Percentiles rank a stretch among this genome's conserved stretches.
phyloP scores from a whole-genome alignment of 768 basidiomycete genomes.

The Phaeotremella skinneri region DNA sequence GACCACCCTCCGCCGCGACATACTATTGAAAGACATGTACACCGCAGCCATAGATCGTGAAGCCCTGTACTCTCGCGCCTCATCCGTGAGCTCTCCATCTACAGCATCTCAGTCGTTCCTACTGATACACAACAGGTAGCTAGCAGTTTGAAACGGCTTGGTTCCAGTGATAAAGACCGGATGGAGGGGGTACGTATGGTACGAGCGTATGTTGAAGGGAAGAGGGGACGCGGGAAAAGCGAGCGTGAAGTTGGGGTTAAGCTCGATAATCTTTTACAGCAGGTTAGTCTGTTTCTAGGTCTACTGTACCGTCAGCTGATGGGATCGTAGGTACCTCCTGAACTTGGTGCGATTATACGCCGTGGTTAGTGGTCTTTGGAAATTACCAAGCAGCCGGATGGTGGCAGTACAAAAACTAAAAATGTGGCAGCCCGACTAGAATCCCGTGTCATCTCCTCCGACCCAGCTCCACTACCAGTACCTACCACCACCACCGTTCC shows the following conservation, averaged over 20 bases:
- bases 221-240: conserved; percentile 10
- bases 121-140: too few relatives aligned
- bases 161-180: conserved; percentile 3
- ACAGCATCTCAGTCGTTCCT: too few relatives aligned
- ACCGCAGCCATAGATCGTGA: conserved; percentile 11
- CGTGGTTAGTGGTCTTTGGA: too few relatives aligned
- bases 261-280: neutral
- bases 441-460: neutral
- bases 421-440: neutral
- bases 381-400: too few relatives aligned
- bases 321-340: neutral
- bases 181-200: conserved; percentile 6
- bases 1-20: neutral
- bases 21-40: conserved; percentile 3
- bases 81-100: neutral
- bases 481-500: neutral
- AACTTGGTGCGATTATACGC: neutral
- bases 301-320: neutral
- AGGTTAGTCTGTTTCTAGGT: conserved; percentile 9
- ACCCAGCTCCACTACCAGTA: neutral
- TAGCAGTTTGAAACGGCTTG: conserved; percentile 1
- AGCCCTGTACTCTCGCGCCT: conserved; percentile 10
- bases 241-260: conserved; percentile 12
- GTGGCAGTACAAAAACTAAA: too few relatives aligned
- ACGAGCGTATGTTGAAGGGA: conserved; percentile 13